Evolutionary conservation across 495 filamentous ascomycete species (phyloP), one percentile per base, ranked within the genome.

Genomic region (Xylaria curta): DNA sequence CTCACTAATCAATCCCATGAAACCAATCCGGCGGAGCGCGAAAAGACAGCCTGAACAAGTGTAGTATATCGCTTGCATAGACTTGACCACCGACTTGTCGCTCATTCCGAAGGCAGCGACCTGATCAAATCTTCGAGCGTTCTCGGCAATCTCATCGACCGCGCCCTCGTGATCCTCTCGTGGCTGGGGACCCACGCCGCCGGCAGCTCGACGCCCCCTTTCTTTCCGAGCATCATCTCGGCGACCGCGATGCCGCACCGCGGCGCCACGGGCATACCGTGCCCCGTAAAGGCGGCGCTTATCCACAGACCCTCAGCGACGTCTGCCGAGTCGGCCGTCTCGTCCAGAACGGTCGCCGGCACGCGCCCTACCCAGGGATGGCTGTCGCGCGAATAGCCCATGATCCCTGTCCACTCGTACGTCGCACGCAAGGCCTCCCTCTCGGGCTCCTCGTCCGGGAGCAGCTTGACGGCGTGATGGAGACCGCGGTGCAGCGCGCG

Each of bases 191-290:
- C 72, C 80, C 87, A 85, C 73, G 83, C 81, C 10, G 76, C 74
- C 9, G 88, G 89, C 62, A 82, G 66, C 31, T 76, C 72, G 62
- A 78, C 75, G 21, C 47, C 68, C 3, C 63, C 72, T 44, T 82
- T 80, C 24, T 79, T 75, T 5, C 75, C 82, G 44, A 87, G 71
- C 56, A 94, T 84, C 90, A 93, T 89, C 38, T 85, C 82, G 4
- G 85, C 91, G 24, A 90, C 82, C 9, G 91, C 91, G 71, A 89
- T 87, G 3, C 90, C 93, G 67, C 87, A 91, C 12, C 93, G 80
- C 74, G 89, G 90, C 36, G 89, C 89, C 75, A 91, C 91, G 5
- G 92, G 92, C 93, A 97, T 97, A 1, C 93, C 93, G 75, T 97
- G 92, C 0, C 93, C 93, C 46, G 87, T 89, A 76, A 89, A 93